Evolutionary conservation across 306 rosid genomes (phyloP).

Genomic region (Fagus crenata): DNA sequence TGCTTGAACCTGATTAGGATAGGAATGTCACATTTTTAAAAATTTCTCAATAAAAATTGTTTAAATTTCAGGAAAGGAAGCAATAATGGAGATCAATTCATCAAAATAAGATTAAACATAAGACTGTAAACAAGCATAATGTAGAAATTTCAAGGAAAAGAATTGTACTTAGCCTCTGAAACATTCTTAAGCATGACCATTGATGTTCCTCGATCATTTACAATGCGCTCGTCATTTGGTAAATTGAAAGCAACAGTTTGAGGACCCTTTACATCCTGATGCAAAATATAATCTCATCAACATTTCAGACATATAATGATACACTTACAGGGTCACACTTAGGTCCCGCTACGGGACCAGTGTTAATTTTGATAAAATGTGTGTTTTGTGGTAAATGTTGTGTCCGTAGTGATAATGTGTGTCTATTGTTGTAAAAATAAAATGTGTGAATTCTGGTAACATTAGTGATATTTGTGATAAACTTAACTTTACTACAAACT

Average conservation of each 20-base stretch:
- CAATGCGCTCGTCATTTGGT: slow-evolving; percentile 91
- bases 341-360: too few species aligned
- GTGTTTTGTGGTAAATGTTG: too few species aligned
- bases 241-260: slow-evolving; percentile 96
- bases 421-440: too few species aligned
- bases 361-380: too few species aligned
- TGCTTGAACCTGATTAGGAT: slow-evolving; percentile 68
- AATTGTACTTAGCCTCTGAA: slow-evolving; percentile 85
- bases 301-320: slow-evolving; percentile 17
- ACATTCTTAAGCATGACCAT: slow-evolving; percentile 99
- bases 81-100: slow-evolving; percentile 23
- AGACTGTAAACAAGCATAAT: slow-evolving; percentile 1
- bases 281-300: slow-evolving; percentile 25
- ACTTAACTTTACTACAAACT: too few species aligned
- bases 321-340: too few species aligned
- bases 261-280: slow-evolving; percentile 95
- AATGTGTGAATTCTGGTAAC: too few species aligned
- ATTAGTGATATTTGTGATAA: too few species aligned
- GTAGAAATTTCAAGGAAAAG: slow-evolving; percentile 26
- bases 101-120: neutral
- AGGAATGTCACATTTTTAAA: slow-evolving; percentile 19
- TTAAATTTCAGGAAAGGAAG: slow-evolving; percentile 9
- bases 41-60: slow-evolving; percentile 9
- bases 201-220: slow-evolving; percentile 83
- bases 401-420: too few species aligned